A percentile compares a stretch with the other conserved stretches of the same genome.
Evolutionary conservation across 1,284 basidiomycete species (phyloP).

Genomic region (Lignosus rhinocerotis): DNA sequence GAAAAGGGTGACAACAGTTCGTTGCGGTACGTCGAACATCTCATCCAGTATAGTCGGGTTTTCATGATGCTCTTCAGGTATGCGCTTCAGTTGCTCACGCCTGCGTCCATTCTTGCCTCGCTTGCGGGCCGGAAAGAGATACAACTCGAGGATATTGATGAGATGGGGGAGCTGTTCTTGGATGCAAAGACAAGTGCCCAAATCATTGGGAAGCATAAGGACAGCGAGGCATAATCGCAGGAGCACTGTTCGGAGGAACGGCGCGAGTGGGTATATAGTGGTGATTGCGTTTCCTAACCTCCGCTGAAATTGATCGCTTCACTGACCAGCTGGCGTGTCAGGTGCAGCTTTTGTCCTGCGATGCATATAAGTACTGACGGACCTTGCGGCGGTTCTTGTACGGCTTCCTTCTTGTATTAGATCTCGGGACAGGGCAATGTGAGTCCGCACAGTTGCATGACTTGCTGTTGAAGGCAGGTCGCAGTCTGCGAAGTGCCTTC

Average conservation of each 20-base stretch:
- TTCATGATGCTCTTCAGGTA: conserved; percentile 54
- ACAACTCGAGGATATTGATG: conserved; percentile 82
- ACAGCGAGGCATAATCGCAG: conserved; percentile 7
- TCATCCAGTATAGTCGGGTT: conserved; percentile 1
- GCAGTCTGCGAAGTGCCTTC: not conserved
- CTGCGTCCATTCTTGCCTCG: conserved; percentile 86
- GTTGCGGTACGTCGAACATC: conserved; percentile 60
- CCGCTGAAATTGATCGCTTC: not conserved
- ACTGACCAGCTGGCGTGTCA: conserved; percentile 8
- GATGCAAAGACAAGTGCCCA: conserved; percentile 85
- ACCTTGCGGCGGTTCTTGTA: conserved; percentile 6
- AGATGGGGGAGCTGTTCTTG: conserved; percentile 93
- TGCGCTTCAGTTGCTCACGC: conserved; percentile 89
- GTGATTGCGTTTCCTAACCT: conserved; percentile 5
- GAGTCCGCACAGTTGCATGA: not conserved
- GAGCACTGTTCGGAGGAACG: conserved; percentile 4
- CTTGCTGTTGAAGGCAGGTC: not conserved
- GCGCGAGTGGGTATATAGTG: conserved; percentile 10
- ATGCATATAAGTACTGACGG: conserved; percentile 16
- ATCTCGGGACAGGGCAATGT: conserved; percentile 3
- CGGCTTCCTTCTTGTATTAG: conserved; percentile 17
- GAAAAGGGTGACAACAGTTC: conserved; percentile 84
- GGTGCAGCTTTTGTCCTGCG: not conserved
- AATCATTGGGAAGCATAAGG: conserved; percentile 42
- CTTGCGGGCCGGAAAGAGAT: conserved; percentile 82